Evolutionary conservation across 2,329 filamentous ascomycete genomes (phyloP), one percentile per base, ranked within the genome.

Genomic region (Pseudopyricularia cyperi): DNA sequence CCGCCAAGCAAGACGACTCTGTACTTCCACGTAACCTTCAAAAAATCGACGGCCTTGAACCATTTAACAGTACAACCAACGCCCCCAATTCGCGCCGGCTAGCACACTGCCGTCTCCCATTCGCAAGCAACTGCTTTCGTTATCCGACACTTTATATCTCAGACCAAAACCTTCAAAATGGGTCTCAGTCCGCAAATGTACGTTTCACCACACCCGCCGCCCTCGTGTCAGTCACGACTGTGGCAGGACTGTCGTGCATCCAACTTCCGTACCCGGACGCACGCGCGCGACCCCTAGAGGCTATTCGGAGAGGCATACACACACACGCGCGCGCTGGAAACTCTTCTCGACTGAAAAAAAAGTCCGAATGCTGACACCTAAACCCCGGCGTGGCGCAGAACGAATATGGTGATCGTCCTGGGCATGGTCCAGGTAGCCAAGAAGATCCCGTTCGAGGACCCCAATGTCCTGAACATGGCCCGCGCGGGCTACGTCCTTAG

Each of bases 371-470:
- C 65, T 66, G 54, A 67, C 58, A 52, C 8, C 2, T 14, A 46
- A 22, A 42, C 55, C 53, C 22, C 33, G 32, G 34, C 15, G 48
- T 28, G 19, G 48, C 33, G 56, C 69, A 95, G 89, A 63, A 88
- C 87, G 69, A 95, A 95, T 79, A 78, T 95, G 68, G 76, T 88
- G 74, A 89, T 95, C 83, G 90, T 95, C 74, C 81, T 95, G 61
- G 87, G 87, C 66, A 94, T 96, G 85, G 96, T 97, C 89, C 91
- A 96, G 78, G 86, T 95, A 56, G 87, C 89, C 62, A 97, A 97
- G 80, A 88, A 85, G 71, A 83, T 98, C 56, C 89, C 90, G 48
- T 95, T 97, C 64, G 91, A 97, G 30, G 85, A 97, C 65, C 89
- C 78, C 46, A 68, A 71, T 47, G 73, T 78, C 19, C 75, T 81